These are phyloP conservation scores for Colletotrichum graminicola DNA, from an alignment of 2,329 filamentous ascomycete genomes.

Conservation along the genomic window DNA sequence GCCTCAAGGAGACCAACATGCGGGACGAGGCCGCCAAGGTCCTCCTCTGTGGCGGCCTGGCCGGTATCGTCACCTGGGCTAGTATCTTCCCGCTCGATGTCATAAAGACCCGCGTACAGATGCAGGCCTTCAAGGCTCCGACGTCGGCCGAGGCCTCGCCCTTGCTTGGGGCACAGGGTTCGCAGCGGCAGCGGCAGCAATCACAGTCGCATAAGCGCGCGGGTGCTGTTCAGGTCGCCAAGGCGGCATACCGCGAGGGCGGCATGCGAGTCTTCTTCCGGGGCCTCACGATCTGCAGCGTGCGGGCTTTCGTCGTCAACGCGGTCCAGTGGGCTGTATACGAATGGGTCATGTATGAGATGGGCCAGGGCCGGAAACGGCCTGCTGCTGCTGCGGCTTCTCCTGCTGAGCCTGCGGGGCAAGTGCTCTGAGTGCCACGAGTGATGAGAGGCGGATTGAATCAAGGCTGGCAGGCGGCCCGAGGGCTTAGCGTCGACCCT, in stretches of 20 bases:
- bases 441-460: not conserved
- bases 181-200: constrained; percentile 40
- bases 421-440: constrained; percentile 38
- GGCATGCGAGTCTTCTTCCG: constrained; percentile 76
- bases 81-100: constrained; percentile 93
- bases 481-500: not conserved
- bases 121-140: constrained; percentile 62
- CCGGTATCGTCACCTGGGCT: constrained; percentile 89
- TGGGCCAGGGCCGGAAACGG: constrained; percentile 54
- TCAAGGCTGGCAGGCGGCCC: not conserved
- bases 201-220: constrained; percentile 48
- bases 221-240: constrained; percentile 74
- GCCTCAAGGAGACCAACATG: constrained; percentile 43
- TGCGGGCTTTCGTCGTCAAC: constrained; percentile 91
- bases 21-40: constrained; percentile 70
- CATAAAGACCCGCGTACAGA: constrained; percentile 92
- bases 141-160: constrained; percentile 45
- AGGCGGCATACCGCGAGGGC: constrained; percentile 72
- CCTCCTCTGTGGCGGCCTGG: constrained; percentile 86
- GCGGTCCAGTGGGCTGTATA: constrained; percentile 94
- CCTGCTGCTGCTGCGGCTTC: constrained; percentile 29
- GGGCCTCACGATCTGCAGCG: constrained; percentile 83
- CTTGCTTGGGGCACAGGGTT: constrained; percentile 49
- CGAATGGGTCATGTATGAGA: constrained; percentile 82
- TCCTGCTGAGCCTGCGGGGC: constrained; percentile 14